Evolutionary conservation across 1,284 basidiomycete genomes (phyloP).

Genomic region (Leccinum laetum): DNA sequence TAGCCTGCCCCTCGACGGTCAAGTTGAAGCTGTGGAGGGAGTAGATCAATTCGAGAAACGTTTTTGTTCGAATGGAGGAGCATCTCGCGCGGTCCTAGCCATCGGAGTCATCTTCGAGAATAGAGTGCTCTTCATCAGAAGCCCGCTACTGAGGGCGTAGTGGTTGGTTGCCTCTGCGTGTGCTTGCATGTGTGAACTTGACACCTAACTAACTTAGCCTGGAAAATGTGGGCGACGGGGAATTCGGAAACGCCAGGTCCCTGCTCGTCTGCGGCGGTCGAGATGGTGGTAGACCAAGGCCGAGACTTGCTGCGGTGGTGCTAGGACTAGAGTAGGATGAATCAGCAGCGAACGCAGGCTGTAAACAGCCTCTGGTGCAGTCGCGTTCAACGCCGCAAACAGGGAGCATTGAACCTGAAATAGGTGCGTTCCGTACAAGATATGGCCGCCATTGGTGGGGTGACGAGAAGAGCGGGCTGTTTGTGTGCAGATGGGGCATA

Average conservation of each 20-base stretch:
- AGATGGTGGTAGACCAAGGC: slow-evolving; percentile 50
- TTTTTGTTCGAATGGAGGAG: slow-evolving; percentile 88
- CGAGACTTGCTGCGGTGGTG: slow-evolving; percentile 36
- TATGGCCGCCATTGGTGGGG: slow-evolving; percentile 51
- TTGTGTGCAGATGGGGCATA: too few relatives aligned
- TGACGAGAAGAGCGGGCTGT: too few relatives aligned
- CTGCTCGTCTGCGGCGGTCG: slow-evolving; percentile 59
- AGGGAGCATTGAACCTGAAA: slow-evolving; percentile 39
- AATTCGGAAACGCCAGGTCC: slow-evolving; percentile 77
- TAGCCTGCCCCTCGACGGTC: slow-evolving; percentile 76
- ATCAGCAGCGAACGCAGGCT: slow-evolving; percentile 53
- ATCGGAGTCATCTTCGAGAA: slow-evolving; percentile 78
- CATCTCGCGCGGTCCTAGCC: slow-evolving; percentile 56
- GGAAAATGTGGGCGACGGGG: slow-evolving; percentile 93
- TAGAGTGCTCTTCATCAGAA: slow-evolving; percentile 74
- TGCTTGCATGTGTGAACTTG: slow-evolving; percentile 49
- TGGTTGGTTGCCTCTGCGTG: slow-evolving; percentile 55
- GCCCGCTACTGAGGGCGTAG: slow-evolving; percentile 31
- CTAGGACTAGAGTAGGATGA: slow-evolving; percentile 43
- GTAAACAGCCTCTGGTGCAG: slow-evolving; percentile 54
- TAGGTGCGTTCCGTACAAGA: slow-evolving; percentile 52
- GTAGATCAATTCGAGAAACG: slow-evolving; percentile 82
- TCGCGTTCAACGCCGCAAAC: slow-evolving; percentile 46
- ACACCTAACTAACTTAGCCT: slow-evolving; percentile 17
- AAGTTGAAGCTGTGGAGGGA: slow-evolving; percentile 93